Evolutionary conservation across 1,139 yeast species (phyloP).

Genomic region (Kodamaea alishanica): DNA sequence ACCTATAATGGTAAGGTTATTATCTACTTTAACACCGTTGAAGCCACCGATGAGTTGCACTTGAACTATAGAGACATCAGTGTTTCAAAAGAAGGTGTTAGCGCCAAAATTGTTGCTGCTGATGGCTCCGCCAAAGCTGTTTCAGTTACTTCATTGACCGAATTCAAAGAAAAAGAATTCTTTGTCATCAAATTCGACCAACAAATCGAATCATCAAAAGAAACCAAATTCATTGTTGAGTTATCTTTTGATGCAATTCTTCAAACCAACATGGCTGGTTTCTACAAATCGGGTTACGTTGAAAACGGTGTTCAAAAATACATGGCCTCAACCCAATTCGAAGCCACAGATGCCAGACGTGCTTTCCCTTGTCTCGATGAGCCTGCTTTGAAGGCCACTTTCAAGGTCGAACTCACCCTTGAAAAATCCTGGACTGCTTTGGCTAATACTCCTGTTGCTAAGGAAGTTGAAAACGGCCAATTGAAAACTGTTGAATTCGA

Average conservation of each 20-base stretch:
- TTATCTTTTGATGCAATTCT: conserved; percentile 45
- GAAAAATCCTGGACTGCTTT: conserved; percentile 15
- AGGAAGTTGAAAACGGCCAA: conserved; percentile 6
- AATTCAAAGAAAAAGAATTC: conserved; percentile 26
- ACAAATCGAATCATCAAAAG: conserved; percentile 3
- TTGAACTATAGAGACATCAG: conserved; percentile 42
- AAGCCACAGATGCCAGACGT: conserved; percentile 84
- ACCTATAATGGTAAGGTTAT: conserved; percentile 41
- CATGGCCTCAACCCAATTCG: conserved; percentile 84
- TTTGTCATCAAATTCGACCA: conserved; percentile 23
- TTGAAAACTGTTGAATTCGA: conserved; percentile 37
- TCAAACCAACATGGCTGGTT: conserved; percentile 77
- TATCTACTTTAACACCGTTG: conserved; percentile 34
- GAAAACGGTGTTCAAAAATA: conserved; percentile 59
- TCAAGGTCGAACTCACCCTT: conserved; percentile 23
- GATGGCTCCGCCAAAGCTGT: conserved; percentile 6
- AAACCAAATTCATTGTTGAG: conserved; percentile 22
- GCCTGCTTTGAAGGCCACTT: conserved; percentile 78
- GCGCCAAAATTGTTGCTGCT: conserved; percentile 7
- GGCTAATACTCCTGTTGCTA: conserved; percentile 16
- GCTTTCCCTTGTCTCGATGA: conserved; percentile 93
- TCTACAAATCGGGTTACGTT: conserved; percentile 70
- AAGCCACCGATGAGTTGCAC: conserved; percentile 33
- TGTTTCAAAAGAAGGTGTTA: conserved; percentile 12
- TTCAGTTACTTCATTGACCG: conserved; percentile 17